Evolutionary conservation across 306 rosid genomes (phyloP).

Genomic region (Elaeagnus macrophylla): DNA sequence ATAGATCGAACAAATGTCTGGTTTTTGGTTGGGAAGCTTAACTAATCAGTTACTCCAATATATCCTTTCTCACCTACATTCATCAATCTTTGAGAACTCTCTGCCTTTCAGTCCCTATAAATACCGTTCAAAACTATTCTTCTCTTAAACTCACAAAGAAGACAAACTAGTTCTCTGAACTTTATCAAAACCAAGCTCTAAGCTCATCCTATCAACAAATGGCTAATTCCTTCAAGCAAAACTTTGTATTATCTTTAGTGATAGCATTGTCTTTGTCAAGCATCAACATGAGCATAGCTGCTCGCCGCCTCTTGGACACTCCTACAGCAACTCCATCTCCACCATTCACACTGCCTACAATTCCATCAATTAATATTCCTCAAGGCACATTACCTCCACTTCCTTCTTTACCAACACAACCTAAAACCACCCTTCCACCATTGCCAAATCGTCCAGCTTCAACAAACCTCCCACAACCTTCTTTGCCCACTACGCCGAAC

Average conservation of each 20-base stretch:
- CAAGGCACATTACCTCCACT: slow-evolving; percentile 12
- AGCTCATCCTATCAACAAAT: background rate
- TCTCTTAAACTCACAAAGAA: slow-evolving; percentile 6
- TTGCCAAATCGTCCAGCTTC: slow-evolving; percentile 3
- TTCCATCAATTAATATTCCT: slow-evolving; percentile 12
- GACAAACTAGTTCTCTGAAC: background rate
- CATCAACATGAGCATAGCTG: slow-evolving; percentile 15
- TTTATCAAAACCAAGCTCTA: background rate
- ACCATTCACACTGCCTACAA: slow-evolving; percentile 13
- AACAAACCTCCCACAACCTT: slow-evolving; percentile 11
- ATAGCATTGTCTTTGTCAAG: slow-evolving; percentile 19
- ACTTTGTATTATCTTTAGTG: slow-evolving; percentile 1
- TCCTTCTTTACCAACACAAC: slow-evolving; percentile 12
- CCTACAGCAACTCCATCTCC: slow-evolving; percentile 21
- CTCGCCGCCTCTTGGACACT: slow-evolving; percentile 18
- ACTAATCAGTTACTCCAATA: too few species aligned
- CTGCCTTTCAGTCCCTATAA: background rate
- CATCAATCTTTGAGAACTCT: slow-evolving; percentile 12
- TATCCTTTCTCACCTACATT: background rate
- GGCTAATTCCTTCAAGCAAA: slow-evolving; percentile 5
- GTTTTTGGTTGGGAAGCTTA: too few species aligned
- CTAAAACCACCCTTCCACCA: slow-evolving; percentile 22
- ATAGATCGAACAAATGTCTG: too few species aligned
- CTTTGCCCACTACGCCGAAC: slow-evolving; percentile 22
- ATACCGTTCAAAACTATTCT: background rate